Evolutionary conservation across 2,329 filamentous ascomycete species (phyloP).

Genomic region (Aspergillus sp.): DNA sequence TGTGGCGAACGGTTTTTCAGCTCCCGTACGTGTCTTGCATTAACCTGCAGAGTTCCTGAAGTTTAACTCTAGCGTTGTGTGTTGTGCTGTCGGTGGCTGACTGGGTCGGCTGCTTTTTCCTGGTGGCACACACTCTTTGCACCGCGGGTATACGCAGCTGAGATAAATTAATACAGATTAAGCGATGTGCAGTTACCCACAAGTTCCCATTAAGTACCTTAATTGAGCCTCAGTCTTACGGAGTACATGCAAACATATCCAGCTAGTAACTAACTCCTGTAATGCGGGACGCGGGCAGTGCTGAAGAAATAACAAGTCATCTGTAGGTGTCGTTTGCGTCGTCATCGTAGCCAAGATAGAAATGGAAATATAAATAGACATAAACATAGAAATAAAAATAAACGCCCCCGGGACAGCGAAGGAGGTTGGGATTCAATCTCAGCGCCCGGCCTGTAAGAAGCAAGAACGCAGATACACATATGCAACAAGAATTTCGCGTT

Average conservation of each 20-base stretch:
- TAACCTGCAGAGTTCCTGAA: constrained; percentile 7
- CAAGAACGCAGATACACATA: not conserved
- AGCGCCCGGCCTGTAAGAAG: not conserved
- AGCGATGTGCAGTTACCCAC: not conserved
- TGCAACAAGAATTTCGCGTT: constrained; percentile 4
- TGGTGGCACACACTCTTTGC: not conserved
- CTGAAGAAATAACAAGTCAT: not conserved
- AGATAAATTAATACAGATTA: not conserved
- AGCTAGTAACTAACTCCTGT: not conserved
- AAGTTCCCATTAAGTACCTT: constrained; percentile 12
- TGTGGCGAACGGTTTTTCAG: constrained; percentile 3
- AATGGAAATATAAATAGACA: not conserved
- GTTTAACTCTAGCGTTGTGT: not conserved
- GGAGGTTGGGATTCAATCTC: not conserved
- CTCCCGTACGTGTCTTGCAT: constrained; percentile 8
- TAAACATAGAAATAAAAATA: not conserved
- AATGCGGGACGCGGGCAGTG: not conserved
- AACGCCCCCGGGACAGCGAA: not conserved
- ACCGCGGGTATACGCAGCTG: no score
- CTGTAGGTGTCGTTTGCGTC: not conserved
- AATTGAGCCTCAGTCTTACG: not conserved
- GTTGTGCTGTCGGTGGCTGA: not conserved
- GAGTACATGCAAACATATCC: not conserved
- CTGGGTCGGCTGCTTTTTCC: not conserved
- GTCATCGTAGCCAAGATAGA: constrained; percentile 2